Evolutionary conservation across 441 rosid genomes (phyloP), one percentile per base, ranked within the genome.

Genomic region (Euphorbia corollata): DNA sequence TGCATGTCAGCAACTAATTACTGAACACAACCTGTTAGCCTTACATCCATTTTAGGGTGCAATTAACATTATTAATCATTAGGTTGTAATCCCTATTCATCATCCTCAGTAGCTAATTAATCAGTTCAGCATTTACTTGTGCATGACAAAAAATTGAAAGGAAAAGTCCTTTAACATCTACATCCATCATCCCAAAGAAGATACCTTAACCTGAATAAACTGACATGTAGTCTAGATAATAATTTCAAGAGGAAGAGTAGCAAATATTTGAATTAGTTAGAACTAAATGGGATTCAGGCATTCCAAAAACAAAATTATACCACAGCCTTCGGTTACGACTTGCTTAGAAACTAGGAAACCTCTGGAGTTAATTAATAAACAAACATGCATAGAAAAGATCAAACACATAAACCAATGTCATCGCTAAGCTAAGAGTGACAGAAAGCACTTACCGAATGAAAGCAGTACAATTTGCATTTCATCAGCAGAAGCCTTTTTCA

Each of bases 391-490:
- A 8, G n/a, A 20, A 11, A 20, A 56, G 45, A 39, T 54, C 34
- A 2, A 16, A 56, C 16, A 19, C 7, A 65, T 56, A 4, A 19
- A 38, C 15, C 32, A 47, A 12, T 16, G 20, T 34, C 39, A 47
- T 24, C 12, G 5, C 32, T 54, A 4, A 18, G 19, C 39, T 9
- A 11, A 41, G 23, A 24, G 12, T 18, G 20, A 62, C 8, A 11
- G 5, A 1, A 30, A 45, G 2, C 9, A 57, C 80, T 68, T 36
- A 95, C 99, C 97, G 88, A 53, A 95, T 95, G 74, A 95, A 95
- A 58, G 99, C 96, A 8, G 99, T 68, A 70, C 92, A 95, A 75
- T 95, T 95, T 61, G 99, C 99, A 95, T 92, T 84, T 92, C 99
- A 73, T 95, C 99, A 5, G 99, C 98, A 10, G 99, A 95, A 67